Percentiles rank a stretch among this genome's conserved stretches.
These are phyloP conservation scores for Pseudogymnoascus sp. DNA, from an alignment of 2,329 filamentous ascomycete species.

Conservation along the genomic window DNA sequence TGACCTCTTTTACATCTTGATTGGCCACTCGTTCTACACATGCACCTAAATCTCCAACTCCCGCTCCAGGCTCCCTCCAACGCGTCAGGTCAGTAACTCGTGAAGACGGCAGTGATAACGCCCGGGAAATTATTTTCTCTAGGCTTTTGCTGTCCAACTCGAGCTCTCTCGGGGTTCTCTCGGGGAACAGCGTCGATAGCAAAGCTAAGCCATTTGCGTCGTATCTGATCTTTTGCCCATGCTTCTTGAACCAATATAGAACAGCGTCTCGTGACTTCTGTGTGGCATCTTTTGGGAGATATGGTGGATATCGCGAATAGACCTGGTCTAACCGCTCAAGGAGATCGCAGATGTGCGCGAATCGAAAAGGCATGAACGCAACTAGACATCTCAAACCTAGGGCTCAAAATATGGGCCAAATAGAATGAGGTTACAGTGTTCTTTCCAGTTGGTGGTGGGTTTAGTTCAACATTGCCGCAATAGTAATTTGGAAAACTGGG, in stretches of 20 bases:
- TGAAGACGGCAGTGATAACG: constrained; percentile 54
- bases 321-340: constrained; percentile 56
- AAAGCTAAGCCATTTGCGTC: constrained; percentile 53
- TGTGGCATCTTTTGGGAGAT: constrained; percentile 30
- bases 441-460: neutral
- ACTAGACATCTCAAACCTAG: neutral
- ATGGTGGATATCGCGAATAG: constrained; percentile 32
- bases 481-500: neutral
- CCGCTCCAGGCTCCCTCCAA: constrained; percentile 47
- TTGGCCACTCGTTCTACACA: constrained; percentile 59
- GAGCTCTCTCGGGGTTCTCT: constrained; percentile 72
- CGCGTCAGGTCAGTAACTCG: constrained; percentile 52
- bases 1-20: constrained; percentile 41
- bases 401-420: neutral
- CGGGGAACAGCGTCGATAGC: constrained; percentile 67
- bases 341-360: constrained; percentile 64
- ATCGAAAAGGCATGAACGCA: constrained; percentile 52
- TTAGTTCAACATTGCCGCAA: neutral
- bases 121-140: constrained; percentile 57
- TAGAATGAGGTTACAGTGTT: neutral
- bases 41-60: constrained; percentile 58
- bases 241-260: constrained; percentile 57
- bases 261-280: constrained; percentile 50
- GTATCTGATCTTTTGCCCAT: constrained; percentile 50
- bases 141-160: constrained; percentile 51